Evolutionary conservation across 2,329 filamentous ascomycete genomes (phyloP).

Genomic region (Colletotrichum echinochloae): DNA sequence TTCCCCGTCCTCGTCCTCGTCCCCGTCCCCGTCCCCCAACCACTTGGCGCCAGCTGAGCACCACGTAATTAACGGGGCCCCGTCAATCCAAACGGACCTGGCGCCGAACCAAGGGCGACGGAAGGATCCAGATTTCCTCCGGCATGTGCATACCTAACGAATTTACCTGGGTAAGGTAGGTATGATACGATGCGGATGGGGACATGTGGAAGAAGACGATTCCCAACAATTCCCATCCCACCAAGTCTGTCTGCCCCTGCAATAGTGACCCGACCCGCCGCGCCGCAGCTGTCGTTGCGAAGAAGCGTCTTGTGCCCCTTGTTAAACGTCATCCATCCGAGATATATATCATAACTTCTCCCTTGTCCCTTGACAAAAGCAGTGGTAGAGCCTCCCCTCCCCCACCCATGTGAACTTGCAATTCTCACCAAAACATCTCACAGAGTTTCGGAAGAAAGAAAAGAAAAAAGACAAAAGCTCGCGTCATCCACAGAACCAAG

Average conservation of each 20-base stretch:
- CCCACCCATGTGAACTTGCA: too few relatives aligned
- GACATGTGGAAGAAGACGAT: not conserved
- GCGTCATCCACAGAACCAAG: not conserved
- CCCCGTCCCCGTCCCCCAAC: too few relatives aligned
- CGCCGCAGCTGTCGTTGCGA: not conserved
- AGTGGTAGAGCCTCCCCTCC: not conserved
- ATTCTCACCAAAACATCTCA: not conserved
- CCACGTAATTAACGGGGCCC: not conserved
- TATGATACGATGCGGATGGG: not conserved
- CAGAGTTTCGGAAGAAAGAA: not conserved
- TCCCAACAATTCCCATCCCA: conserved; percentile 21
- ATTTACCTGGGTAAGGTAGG: too few relatives aligned
- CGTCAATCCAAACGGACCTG: conserved; percentile 9
- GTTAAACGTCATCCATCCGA: not conserved
- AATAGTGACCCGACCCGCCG: conserved; percentile 3
- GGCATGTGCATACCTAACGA: conserved; percentile 12
- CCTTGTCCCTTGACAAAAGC: not conserved
- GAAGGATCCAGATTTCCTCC: not conserved
- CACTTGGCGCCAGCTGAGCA: conserved; percentile 23
- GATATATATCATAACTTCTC: not conserved
- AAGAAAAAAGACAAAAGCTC: too few relatives aligned
- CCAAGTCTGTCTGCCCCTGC: not conserved
- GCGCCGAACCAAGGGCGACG: conserved; percentile 1
- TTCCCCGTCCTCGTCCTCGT: too few relatives aligned
- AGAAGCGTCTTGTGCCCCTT: not conserved